phyloP scores from a whole-genome alignment of 306 rosid genomes.

The Carpinus viminea region DNA sequence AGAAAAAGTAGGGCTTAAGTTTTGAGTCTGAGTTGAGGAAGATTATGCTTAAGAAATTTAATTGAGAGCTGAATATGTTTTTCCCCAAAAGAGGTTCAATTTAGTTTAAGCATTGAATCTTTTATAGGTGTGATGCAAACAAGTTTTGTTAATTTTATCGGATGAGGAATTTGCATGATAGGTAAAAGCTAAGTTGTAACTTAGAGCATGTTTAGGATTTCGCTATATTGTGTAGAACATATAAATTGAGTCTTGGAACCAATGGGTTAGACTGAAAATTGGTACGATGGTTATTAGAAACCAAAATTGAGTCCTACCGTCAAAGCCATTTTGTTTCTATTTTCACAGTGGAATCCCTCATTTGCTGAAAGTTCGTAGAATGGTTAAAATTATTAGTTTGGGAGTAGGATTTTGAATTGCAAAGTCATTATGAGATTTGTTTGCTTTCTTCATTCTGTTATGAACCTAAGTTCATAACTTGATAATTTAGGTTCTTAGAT shows the following conservation, averaged over 20 bases:
- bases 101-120: too few relatives aligned
- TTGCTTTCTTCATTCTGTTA: background rate
- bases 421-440: background rate
- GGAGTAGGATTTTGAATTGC: background rate
- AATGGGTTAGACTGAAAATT: background rate
- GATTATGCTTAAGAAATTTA: background rate
- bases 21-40: background rate
- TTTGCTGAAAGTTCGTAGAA: background rate
- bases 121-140: too few relatives aligned
- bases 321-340: background rate
- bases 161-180: too few relatives aligned
- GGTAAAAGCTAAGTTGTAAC: too few relatives aligned
- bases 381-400: background rate
- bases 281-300: background rate
- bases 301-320: background rate
- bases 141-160: too few relatives aligned
- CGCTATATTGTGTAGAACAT: background rate
- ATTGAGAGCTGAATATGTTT: background rate
- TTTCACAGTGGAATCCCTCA: background rate
- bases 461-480: too few relatives aligned
- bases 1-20: background rate
- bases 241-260: background rate
- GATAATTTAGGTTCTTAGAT: too few relatives aligned
- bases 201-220: too few relatives aligned
- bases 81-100: too few relatives aligned